Evolutionary conservation across 768 basidiomycete genomes (phyloP), one percentile per base, ranked within the genome.

Genomic region (Tylopilus cervinicoccineus): DNA sequence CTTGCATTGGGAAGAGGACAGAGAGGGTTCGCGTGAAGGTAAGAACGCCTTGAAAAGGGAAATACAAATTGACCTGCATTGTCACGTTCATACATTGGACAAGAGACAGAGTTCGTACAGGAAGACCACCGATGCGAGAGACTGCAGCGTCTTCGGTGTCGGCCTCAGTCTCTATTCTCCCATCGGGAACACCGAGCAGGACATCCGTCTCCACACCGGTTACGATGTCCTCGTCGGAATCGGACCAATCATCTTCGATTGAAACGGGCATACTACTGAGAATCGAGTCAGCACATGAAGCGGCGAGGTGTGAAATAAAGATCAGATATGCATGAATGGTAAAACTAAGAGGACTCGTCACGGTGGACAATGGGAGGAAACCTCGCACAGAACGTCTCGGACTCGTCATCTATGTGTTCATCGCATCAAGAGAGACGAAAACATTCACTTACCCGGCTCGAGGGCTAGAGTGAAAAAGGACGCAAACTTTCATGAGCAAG

Each of bases 311-410:
- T 2, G 38, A 44, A 42, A 37, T 11, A 46, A 63, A 59, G 60
- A 70, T 91, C 90, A 92, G 90, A 72, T 75, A 84, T 75, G 88
- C 90, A 92, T 93, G 90, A 93, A 93, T 92, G 88, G 89, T 86
- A 86, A 72, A 61, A 51, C 68, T 71, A 68, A 64, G 70, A 67
- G 51, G 73, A 72, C 59, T 90, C 88, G 79, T 89, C 88, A 85
- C 62, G 52, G 73, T 56, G 50, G 38, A 70, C 66, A 50, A 57
- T 56, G 69, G 66, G 75, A 77, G 80, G 82, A 80, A 82, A 78
- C 82, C 82, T 77, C 74, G 72, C 57, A 62, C 51, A 62, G 53
- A 58, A 65, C 65, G 61, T 64, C 69, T 92, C 90, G 74, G 90
- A 93, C 90, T 92, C 89, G 89, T 81, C 80, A 81, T 81, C 80